These are phyloP conservation scores for Kluyveromyces lactis DNA, from an alignment of 805 yeast species.

Conservation along the genomic window DNA sequence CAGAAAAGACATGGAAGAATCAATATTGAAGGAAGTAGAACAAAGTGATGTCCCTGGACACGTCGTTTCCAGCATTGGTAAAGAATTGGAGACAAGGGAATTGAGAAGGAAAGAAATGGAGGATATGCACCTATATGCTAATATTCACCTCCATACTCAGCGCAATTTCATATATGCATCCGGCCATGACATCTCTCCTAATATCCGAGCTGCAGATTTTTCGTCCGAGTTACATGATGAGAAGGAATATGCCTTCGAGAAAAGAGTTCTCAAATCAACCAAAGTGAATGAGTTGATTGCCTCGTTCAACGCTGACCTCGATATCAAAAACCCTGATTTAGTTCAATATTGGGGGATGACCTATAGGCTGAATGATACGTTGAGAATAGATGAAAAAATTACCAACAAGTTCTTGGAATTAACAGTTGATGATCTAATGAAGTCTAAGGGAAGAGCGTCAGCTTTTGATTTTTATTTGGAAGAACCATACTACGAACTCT, in stretches of 20 bases:
- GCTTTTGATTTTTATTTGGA: conserved; percentile 59
- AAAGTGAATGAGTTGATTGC: conserved; percentile 43
- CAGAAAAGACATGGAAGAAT: conserved; percentile 49
- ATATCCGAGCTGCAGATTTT: conserved; percentile 39
- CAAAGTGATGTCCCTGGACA: conserved; percentile 58
- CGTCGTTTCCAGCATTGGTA: conserved; percentile 54
- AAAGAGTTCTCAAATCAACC: conserved; percentile 51
- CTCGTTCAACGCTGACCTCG: conserved; percentile 38
- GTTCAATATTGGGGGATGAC: conserved; percentile 59
- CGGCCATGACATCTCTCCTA: conserved; percentile 74
- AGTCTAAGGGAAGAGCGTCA: conserved; percentile 38
- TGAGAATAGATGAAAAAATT: conserved; percentile 48
- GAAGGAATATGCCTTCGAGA: conserved; percentile 36
- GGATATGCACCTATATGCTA: conserved; percentile 60
- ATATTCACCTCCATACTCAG: conserved; percentile 48
- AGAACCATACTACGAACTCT: conserved; percentile 35
- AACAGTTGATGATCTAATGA: conserved; percentile 46
- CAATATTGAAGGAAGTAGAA: conserved; percentile 49
- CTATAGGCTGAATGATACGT: conserved; percentile 62
- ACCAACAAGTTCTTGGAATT: conserved; percentile 22
- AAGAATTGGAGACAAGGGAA: conserved; percentile 53
- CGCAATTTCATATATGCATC: conserved; percentile 48
- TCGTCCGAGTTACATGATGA: conserved; percentile 41
- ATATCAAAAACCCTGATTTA: conserved; percentile 27
- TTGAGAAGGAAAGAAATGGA: conserved; percentile 49